Conservation (phyloP, 495 filamentous ascomycete genomes). For the Poronia punctata region DNA sequence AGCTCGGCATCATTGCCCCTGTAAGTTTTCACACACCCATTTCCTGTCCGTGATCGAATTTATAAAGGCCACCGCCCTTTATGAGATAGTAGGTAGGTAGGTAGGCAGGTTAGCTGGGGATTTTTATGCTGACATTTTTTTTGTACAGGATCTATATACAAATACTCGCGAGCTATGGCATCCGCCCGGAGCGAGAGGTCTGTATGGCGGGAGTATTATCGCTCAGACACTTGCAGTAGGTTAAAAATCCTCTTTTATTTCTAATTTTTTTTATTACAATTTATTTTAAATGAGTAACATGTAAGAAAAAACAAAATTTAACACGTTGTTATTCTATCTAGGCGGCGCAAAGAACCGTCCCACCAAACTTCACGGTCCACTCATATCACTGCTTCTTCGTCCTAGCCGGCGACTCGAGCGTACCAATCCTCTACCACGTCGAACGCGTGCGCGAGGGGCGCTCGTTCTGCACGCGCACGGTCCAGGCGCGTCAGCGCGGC, state of each 20-base stretch:
- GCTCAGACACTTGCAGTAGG: conserved; percentile 72
- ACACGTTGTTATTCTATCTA: too few species aligned
- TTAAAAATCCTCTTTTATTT: too few species aligned
- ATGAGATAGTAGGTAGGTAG: neutral
- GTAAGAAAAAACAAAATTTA: too few species aligned
- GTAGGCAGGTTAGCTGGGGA: neutral
- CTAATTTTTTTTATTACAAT: too few species aligned
- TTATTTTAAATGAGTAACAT: too few species aligned
- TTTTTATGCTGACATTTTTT: neutral
- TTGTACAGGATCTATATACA: conserved; percentile 75
- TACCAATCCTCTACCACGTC: conserved; percentile 86
- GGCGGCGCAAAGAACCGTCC: conserved; percentile 82
- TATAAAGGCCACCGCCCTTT: neutral
- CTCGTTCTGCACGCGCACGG: conserved; percentile 87
- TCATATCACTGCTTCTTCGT: conserved; percentile 99
- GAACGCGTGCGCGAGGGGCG: conserved; percentile 87
- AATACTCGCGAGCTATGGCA: conserved; percentile 89
- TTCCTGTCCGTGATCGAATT: conserved; percentile 1
- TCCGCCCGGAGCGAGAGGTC: conserved; percentile 80
- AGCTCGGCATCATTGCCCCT: conserved; percentile 70
- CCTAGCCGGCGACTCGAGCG: conserved; percentile 72
- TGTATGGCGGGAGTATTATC: conserved; percentile 90
- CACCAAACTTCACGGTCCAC: conserved; percentile 71
- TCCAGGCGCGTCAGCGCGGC: conserved; percentile 87
- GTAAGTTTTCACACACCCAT: conserved; percentile 37